Evolutionary conservation across 2,329 filamentous ascomycete genomes (phyloP), one percentile per base, ranked within the genome.

Genomic region (Aphanoascus verrucosus): DNA sequence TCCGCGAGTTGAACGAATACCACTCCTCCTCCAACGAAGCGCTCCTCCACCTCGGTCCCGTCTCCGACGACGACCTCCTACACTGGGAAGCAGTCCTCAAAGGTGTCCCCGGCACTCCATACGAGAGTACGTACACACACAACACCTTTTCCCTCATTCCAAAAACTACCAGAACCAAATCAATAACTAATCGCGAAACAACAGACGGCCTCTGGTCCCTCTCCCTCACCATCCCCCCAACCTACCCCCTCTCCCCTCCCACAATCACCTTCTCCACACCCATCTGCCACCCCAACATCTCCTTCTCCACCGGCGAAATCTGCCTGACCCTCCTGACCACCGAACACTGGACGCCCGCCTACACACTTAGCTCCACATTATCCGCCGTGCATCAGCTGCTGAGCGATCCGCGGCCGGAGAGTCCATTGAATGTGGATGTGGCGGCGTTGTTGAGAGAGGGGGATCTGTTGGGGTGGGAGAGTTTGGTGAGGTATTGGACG

Each of bases 241-340:
- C 78, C 40, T 97, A 98, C 71, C 93, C 93, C 2, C 77, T 86
- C 54, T 71, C 79, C 0, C 85, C 93, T 1, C 93, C 93, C 0
- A 77, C 74, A 40, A 84, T 98, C 60, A 76, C 72, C 55, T 98
- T 98, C 73, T 73, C 77, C n/a, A 98, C 89, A 35, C 81, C 82
- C 57, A 82, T 94, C 60, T 86, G 88, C 63, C 89, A 95, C 73
- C 83, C 90, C 46, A 96, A 96, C 70, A 82, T 85, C 44, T 73
- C 78, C 57, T 82, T 81, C 66, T 73, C 75, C 38, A 89, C 82
- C 1, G 93, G 93, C 61, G 90, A 96, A 71, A 93, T 98, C 65
- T 98, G 93, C 69, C 81, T 97, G 28, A 93, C 96, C 65, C 77
- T 97, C 57, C 77, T 98, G 49, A 82, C 80, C 56, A 75, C 73